A percentile compares a stretch with the other conserved stretches of the same genome.
Conservation (phyloP, 495 filamentous ascomycete species). For the Penicillium taxi region DNA sequence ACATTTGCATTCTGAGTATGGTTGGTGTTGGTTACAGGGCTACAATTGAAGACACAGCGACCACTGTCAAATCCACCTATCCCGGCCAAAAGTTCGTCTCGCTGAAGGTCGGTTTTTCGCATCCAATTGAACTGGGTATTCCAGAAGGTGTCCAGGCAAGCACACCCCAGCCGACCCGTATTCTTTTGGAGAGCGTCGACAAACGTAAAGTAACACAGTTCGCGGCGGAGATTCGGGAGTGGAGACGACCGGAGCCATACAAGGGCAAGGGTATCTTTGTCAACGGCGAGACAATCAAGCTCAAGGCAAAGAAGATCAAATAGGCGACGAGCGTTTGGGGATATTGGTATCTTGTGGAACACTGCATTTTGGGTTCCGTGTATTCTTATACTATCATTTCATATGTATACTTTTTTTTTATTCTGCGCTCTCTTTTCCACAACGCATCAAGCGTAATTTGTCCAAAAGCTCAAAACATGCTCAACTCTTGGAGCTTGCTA, state of each 20-base stretch:
- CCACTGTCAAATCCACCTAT: constrained; percentile 58
- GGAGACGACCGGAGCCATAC: constrained; percentile 92
- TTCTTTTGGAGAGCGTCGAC: constrained; percentile 79
- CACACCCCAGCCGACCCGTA: constrained; percentile 87
- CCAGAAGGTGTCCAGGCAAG: constrained; percentile 78
- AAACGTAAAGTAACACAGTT: constrained; percentile 82
- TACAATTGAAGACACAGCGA: constrained; percentile 66
- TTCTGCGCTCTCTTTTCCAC: constrained; percentile 4
- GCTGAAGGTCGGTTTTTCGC: constrained; percentile 91
- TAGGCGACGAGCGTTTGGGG: constrained; percentile 31
- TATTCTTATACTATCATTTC: constrained; percentile 35
- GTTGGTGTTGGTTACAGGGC: constrained; percentile 97
- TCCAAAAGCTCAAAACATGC: constrained; percentile 8
- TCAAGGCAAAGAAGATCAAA: constrained; percentile 99
- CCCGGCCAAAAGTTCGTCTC: constrained; percentile 79
- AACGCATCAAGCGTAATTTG: constrained; percentile 30
- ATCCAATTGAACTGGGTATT: constrained; percentile 81
- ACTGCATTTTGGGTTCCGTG: constrained; percentile 22
- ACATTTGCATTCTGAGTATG: constrained; percentile 82
- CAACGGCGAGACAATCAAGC: constrained; percentile 90
- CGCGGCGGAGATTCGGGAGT: constrained; percentile 77
- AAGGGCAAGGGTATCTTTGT: constrained; percentile 99
- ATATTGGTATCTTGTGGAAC: constrained; percentile 21
- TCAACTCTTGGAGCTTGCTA: too few relatives aligned
- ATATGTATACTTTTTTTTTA: constrained; percentile 31